Evolutionary conservation across 1,284 basidiomycete genomes (phyloP).

Genomic region (Cryptococcus sp.): DNA sequence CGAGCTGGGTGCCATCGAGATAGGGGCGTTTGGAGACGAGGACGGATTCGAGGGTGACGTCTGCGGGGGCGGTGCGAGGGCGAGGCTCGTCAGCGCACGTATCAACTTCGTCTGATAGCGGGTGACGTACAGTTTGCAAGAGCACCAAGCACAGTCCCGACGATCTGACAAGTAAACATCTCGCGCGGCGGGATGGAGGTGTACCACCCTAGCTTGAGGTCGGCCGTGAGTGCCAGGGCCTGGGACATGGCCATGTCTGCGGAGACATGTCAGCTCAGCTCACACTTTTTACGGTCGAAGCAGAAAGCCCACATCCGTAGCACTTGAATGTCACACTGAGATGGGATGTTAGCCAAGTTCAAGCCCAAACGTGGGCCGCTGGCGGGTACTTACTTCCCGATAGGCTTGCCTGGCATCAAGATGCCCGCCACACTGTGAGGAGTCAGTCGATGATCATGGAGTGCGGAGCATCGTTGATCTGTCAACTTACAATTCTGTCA

Average conservation of each 20-base stretch:
- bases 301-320: slow-evolving; percentile 39
- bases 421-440: slow-evolving; percentile 49
- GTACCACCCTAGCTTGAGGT: slow-evolving; percentile 53
- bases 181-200: slow-evolving; percentile 48
- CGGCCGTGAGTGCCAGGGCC: slow-evolving; percentile 49
- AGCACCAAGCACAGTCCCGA: slow-evolving; percentile 53
- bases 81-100: neutral
- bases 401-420: slow-evolving; percentile 54
- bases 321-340: slow-evolving; percentile 50
- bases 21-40: slow-evolving; percentile 43
- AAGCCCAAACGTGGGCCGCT: neutral
- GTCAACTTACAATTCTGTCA: slow-evolving; percentile 54
- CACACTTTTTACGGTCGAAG: neutral
- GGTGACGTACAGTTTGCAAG: slow-evolving; percentile 47
- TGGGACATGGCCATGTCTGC: slow-evolving; percentile 52
- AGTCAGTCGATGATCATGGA: neutral
- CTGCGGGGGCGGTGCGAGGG: slow-evolving; percentile 29
- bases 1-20: slow-evolving; percentile 47
- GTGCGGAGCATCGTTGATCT: neutral
- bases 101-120: neutral
- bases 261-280: slow-evolving; percentile 10
- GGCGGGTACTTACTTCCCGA: slow-evolving; percentile 48
- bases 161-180: slow-evolving; percentile 55
- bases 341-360: no score
- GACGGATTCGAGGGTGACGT: slow-evolving; percentile 51